Evolutionary conservation across 805 yeast species (phyloP).

Genomic region (Metschnikowia picachoensis): DNA sequence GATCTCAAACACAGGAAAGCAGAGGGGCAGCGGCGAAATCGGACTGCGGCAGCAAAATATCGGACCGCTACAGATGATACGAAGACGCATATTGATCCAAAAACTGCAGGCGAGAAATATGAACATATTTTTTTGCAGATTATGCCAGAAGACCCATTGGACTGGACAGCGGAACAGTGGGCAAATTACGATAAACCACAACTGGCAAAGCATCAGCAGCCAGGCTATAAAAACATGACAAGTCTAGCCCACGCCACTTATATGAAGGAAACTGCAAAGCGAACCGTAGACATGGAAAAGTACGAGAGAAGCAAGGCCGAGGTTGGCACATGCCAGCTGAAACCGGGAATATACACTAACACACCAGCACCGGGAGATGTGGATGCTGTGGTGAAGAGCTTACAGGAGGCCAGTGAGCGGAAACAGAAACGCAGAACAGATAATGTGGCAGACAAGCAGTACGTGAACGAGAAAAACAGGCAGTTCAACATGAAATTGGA

Average conservation of each 20-base stretch:
- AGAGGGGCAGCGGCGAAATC: conserved; percentile 8
- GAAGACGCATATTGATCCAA: neutral
- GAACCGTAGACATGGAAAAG: conserved; percentile 36
- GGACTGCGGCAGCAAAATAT: conserved; percentile 2
- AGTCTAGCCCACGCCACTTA: conserved; percentile 62
- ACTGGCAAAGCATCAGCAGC: neutral
- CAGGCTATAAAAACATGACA: conserved; percentile 46
- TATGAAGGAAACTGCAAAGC: conserved; percentile 43
- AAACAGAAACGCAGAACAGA: conserved; percentile 34
- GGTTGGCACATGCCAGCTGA: neutral
- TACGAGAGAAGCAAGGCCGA: conserved; percentile 25
- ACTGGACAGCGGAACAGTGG: conserved; percentile 54
- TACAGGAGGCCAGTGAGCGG: conserved; percentile 34
- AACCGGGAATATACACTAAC: neutral
- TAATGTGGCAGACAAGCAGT: conserved; percentile 36
- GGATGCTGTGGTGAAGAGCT: conserved; percentile 28
- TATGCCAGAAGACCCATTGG: conserved; percentile 8
- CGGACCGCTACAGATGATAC: neutral
- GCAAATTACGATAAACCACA: conserved; percentile 37
- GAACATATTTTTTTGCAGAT: neutral
- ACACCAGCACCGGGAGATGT: conserved; percentile 1
- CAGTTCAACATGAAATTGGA: conserved; percentile 66
- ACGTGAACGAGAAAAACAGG: conserved; percentile 67
- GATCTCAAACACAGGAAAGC: conserved; percentile 4
- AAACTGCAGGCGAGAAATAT: neutral